Conservation (phyloP, 257 asterid species). For the Rubia yunnanensis region DNA sequence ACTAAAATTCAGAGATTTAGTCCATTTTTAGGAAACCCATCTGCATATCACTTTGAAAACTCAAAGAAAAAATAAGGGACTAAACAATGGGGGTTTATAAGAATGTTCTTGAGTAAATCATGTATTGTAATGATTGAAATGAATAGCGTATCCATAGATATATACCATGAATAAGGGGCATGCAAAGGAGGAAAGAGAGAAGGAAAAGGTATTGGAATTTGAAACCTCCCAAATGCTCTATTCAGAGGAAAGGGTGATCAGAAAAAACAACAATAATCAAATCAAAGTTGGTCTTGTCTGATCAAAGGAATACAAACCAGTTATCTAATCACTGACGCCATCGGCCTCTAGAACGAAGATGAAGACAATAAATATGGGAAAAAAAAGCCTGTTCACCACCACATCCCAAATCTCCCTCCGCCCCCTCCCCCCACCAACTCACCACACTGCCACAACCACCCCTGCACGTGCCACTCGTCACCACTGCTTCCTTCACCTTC, state of each 20-base stretch:
- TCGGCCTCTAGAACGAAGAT: too few species aligned
- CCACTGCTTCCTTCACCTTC: too few species aligned
- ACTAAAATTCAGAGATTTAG: too few species aligned
- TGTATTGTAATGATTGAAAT: not conserved
- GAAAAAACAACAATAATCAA: not conserved
- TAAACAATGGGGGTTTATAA: not conserved
- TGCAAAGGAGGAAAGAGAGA: slow-evolving; percentile 22
- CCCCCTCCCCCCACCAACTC: too few species aligned
- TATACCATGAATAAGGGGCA: slow-evolving; percentile 52
- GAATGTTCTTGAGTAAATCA: not conserved
- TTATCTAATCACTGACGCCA: too few species aligned
- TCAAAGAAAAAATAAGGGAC: not conserved
- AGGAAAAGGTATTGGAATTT: slow-evolving; percentile 36
- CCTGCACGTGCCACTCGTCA: too few species aligned
- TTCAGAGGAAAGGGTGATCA: slow-evolving; percentile 22
- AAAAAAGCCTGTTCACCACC: too few species aligned
- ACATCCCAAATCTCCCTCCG: too few species aligned
- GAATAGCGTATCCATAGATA: slow-evolving; percentile 1
- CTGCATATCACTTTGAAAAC: too few species aligned
- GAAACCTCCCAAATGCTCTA: slow-evolving; percentile 58
- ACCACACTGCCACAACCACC: too few species aligned
- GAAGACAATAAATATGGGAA: too few species aligned
- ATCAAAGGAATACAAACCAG: not conserved
- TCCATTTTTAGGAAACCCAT: not conserved
- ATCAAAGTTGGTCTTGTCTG: not conserved